phyloP scores from a whole-genome alignment of 2,329 filamentous ascomycete species.

The Dothidotthia symphoricarpi region DNA sequence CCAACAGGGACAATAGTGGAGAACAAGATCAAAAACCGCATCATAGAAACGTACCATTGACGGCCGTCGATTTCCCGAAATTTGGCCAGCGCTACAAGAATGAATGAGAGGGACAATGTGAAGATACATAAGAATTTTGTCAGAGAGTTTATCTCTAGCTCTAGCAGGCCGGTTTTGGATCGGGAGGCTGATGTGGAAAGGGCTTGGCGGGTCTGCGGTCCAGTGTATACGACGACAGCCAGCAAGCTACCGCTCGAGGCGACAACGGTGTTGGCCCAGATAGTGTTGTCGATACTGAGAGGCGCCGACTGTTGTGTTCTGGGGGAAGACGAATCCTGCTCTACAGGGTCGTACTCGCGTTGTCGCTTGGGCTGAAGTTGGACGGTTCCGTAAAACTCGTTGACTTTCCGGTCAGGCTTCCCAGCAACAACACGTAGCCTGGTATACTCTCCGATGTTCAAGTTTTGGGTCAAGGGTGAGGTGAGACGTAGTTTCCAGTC shows the following conservation, averaged over 20 bases:
- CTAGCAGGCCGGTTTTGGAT: conserved; percentile 89
- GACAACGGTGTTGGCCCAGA: conserved; percentile 97
- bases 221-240: conserved; percentile 91
- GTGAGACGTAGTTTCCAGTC: conserved; percentile 96
- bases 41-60: conserved; percentile 93
- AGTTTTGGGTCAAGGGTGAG: conserved; percentile 77
- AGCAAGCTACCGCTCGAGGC: conserved; percentile 87
- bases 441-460: conserved; percentile 68
- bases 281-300: conserved; percentile 92
- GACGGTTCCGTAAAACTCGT: conserved; percentile 89
- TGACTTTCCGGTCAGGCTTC: conserved; percentile 89
- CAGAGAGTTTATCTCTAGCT: conserved; percentile 94
- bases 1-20: conserved; percentile 99
- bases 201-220: conserved; percentile 87
- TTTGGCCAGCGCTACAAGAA: conserved; percentile 83
- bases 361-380: conserved; percentile 62
- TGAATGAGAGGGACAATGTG: conserved; percentile 79
- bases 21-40: conserved; percentile 96
- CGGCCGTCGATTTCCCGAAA: conserved; percentile 66
- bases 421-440: conserved; percentile 72
- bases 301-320: conserved; percentile 59
- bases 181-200: conserved; percentile 88
- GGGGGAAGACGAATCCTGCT: conserved; percentile 14
- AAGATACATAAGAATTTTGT: conserved; percentile 94
- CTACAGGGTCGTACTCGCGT: conserved; percentile 49